phyloP scores from a whole-genome alignment of 768 basidiomycete genomes.

The Rickenella mellea region DNA sequence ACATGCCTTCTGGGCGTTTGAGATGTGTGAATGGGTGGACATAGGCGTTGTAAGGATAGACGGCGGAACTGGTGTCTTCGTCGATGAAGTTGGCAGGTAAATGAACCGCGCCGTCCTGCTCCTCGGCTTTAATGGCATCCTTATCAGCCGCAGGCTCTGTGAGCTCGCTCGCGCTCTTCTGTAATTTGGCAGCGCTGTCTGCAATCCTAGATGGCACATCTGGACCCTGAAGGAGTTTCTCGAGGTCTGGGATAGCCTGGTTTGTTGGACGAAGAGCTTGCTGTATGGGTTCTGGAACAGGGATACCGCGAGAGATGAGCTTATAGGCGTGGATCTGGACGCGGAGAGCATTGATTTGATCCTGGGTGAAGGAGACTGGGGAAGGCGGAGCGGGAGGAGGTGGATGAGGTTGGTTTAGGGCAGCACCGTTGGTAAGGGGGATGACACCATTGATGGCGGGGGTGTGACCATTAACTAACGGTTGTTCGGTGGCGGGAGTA shows the following conservation, averaged over 20 bases:
- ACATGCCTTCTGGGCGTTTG: constrained; percentile 51
- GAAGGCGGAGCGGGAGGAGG: constrained; percentile 54
- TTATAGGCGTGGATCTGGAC: constrained; percentile 81
- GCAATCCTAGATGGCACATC: constrained; percentile 57
- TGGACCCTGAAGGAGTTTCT: constrained; percentile 51
- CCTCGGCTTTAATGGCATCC: constrained; percentile 44
- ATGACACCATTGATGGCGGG: constrained; percentile 32
- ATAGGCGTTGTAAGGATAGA: constrained; percentile 91
- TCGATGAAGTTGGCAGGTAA: constrained; percentile 72
- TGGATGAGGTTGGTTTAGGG: constrained; percentile 37
- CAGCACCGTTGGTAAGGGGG: constrained; percentile 36
- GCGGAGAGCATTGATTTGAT: constrained; percentile 68
- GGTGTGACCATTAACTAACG: constrained; percentile 41
- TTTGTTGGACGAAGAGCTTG: constrained; percentile 61
- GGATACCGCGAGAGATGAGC: constrained; percentile 51
- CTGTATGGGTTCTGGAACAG: constrained; percentile 61
- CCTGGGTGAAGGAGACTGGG: constrained; percentile 68
- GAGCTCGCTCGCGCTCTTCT: constrained; percentile 36
- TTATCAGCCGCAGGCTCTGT: constrained; percentile 10
- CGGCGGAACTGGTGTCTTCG: constrained; percentile 66
- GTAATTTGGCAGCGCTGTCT: constrained; percentile 66
- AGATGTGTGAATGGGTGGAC: constrained; percentile 76
- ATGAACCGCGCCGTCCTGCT: constrained; percentile 33
- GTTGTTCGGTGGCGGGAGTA: constrained; percentile 17
- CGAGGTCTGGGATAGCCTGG: constrained; percentile 49